Conservation (phyloP, 371 early-diverging fungal species). For the Conidiobolus incongruus region DNA sequence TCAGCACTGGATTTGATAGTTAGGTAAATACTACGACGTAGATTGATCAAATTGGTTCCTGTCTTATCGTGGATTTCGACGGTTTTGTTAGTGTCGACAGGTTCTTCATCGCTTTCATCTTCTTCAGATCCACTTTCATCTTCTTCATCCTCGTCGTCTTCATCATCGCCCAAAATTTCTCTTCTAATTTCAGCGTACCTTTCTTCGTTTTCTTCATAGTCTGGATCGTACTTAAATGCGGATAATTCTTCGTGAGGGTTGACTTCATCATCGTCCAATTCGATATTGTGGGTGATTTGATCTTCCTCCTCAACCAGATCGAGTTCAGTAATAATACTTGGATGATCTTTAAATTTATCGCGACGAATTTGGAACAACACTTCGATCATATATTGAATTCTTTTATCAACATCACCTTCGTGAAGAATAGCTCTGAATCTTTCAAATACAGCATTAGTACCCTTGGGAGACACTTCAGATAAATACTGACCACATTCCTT, state of each 20-base stretch:
- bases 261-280: conserved; percentile 69
- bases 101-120: conserved; percentile 26
- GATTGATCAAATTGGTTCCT: conserved; percentile 64
- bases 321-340: conserved; percentile 44
- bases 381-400: conserved; percentile 94
- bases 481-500: conserved; percentile 76
- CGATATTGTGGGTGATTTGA: conserved; percentile 78
- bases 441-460: conserved; percentile 78
- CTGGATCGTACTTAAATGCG: conserved; percentile 64
- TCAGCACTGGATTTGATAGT: conserved; percentile 89
- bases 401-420: conserved; percentile 81
- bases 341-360: conserved; percentile 81
- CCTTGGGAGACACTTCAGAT: conserved; percentile 49
- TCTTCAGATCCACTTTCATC: conserved; percentile 20
- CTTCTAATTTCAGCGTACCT: conserved; percentile 55
- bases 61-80: conserved; percentile 64
- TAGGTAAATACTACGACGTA: conserved; percentile 82
- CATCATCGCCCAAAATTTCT: conserved; percentile 62
- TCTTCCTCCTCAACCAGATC: conserved; percentile 93
- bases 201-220: conserved; percentile 61
- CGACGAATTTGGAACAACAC: conserved; percentile 87
- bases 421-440: conserved; percentile 80
- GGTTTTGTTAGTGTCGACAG: conserved; percentile 10
- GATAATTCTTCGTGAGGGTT: conserved; percentile 41
- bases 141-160: conserved; percentile 19